A percentile compares a stretch with the other conserved stretches of the same genome.
Conservation (phyloP, 108 stramenopile genomes). For the Parietichytrium sp. region DNA sequence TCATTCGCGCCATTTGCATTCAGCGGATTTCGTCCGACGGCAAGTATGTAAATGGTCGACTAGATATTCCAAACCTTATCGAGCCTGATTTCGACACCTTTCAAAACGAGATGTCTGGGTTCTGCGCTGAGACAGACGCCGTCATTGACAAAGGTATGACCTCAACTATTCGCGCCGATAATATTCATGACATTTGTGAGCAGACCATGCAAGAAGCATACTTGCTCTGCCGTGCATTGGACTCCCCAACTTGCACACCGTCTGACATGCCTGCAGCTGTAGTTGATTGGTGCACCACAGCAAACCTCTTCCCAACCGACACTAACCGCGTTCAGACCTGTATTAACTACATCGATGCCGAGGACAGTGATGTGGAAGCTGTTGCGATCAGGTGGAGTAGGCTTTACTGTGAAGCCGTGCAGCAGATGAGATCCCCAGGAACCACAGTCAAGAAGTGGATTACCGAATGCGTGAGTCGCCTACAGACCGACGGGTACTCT, state of each 20-base stretch:
- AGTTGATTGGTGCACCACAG: constrained; percentile 15
- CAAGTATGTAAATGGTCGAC: neutral
- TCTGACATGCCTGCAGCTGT: neutral
- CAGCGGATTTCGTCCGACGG: neutral
- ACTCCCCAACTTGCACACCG: neutral
- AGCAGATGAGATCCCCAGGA: neutral
- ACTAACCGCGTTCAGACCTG: neutral
- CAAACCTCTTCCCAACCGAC: neutral
- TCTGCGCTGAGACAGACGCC: neutral
- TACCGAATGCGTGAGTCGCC: neutral
- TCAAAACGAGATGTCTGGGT: neutral
- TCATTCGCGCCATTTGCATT: neutral
- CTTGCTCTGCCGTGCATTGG: constrained; percentile 32
- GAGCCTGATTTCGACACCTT: neutral
- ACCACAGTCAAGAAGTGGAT: neutral
- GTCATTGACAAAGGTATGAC: constrained; percentile 3
- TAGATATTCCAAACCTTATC: neutral
- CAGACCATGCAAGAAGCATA: no score
- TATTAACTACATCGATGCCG: neutral
- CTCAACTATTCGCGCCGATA: constrained; percentile 16
- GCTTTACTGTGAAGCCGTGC: constrained; percentile 18
- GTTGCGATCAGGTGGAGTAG: neutral
- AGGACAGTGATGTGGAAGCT: neutral
- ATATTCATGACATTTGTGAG: constrained; percentile 11
- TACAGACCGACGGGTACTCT: constrained; percentile 1